Percentiles rank a stretch among this genome's conserved stretches.
Evolutionary conservation across 352 stramenopile genomes (phyloP).

Genomic region (Stephanocyclus meneghinianus): DNA sequence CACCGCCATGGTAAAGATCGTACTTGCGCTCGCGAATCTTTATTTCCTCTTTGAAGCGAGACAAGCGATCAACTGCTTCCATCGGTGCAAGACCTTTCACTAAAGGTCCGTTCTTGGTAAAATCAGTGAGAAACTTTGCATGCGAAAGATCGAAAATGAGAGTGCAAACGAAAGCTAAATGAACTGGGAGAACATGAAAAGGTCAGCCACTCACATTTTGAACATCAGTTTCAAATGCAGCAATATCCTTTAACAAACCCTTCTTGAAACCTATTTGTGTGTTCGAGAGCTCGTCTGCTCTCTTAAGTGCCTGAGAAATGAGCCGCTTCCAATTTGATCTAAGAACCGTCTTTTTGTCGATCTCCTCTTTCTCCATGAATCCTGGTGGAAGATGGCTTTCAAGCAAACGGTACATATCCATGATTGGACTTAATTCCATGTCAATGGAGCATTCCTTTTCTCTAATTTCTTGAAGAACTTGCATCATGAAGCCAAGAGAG

Average conservation of each 20-base stretch:
- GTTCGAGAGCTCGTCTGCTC: slow-evolving; percentile 93
- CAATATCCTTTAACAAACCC: slow-evolving; percentile 92
- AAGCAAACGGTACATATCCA: slow-evolving; percentile 98
- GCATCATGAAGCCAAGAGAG: slow-evolving; percentile 96
- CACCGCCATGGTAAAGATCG: slow-evolving; percentile 93
- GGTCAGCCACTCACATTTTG: slow-evolving; percentile 71
- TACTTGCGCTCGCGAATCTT: slow-evolving; percentile 97
- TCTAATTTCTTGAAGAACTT: slow-evolving; percentile 95
- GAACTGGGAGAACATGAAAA: neutral
- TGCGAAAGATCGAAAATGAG: neutral
- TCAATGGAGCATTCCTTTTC: slow-evolving; percentile 96
- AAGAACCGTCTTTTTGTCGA: slow-evolving; percentile 98
- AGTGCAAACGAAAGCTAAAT: neutral
- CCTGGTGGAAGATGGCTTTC: slow-evolving; percentile 85
- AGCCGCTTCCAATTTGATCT: slow-evolving; percentile 96
- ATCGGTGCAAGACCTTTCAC: slow-evolving; percentile 95
- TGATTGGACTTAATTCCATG: slow-evolving; percentile 96
- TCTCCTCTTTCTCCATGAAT: slow-evolving; percentile 99
- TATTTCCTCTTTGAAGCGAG: slow-evolving; percentile 96
- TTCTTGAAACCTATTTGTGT: slow-evolving; percentile 95
- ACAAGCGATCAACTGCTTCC: slow-evolving; percentile 94
- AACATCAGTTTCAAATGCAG: slow-evolving; percentile 95
- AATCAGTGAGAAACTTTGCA: slow-evolving; percentile 84
- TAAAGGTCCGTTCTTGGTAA: slow-evolving; percentile 94
- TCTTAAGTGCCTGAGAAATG: slow-evolving; percentile 90